Base-by-base conservation (phyloP, 1,284 basidiomycete species). In the Acaromyces ingoldii region DNA sequence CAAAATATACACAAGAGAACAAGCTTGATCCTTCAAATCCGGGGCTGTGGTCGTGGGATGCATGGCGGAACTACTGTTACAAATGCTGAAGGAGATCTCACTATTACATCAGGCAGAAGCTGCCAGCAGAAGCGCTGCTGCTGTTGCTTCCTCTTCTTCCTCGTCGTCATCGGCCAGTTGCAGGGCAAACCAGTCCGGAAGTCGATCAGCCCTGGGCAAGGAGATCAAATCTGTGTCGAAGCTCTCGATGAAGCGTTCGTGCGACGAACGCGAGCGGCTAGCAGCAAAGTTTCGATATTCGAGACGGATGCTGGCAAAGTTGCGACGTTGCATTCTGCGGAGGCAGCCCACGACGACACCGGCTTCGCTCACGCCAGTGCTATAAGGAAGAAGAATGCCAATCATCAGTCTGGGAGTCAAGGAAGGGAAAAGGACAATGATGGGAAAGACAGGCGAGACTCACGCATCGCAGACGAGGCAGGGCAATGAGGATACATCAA, bases 181-280 rank as follows among this genome's bases (percentile, higher is more conserved):
- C 38, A 22, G 19, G 3, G 36, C 17, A 19, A 68, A 70, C 67
- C 67, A 74, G 11, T 46, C 51, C 11, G 71, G 70, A 31, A 70
- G 25, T 10, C 21, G 37, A 2, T 63, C 59, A 2, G 39, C 9
- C 1, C 64, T 62, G 1, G 71, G 71, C 28, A 60, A 57, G 3
- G 66, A 59, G 26, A 72, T 58, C 7, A 72, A 52, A 40, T 74
- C 72, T 0, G 67, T 64, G 48, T 74, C 72, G 47, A 72, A 74
- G 65, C 69, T 70, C 44, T 74, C 72, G 39, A 74, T 62, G 51
- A 74, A 73, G 9, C 70, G 40, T 46, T 74, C 72, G 42, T 72
- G 69, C 1, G 66, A 58, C 9, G 64, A 61, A 17, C 70, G 56
- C 2, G 70, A 55, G 2, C 63, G 47, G 15, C 61, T 61, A 0